Evolutionary conservation across 2,329 filamentous ascomycete species (phyloP), one percentile per base, ranked within the genome.

Genomic region (Aureobasidium musti): DNA sequence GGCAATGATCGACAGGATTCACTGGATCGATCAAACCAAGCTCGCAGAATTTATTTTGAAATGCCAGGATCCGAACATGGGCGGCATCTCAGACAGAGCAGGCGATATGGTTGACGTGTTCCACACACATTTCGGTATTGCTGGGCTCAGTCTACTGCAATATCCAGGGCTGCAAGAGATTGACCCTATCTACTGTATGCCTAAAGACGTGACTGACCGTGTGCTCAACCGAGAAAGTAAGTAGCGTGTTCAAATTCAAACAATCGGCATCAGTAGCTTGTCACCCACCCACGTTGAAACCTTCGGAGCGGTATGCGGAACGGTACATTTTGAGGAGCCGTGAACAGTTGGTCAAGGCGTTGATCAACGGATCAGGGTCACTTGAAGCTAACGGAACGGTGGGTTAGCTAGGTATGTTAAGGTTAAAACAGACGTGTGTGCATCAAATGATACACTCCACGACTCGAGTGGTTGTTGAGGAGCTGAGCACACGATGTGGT

Each of bases 51-150:
- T 97, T 78, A 97, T 99, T 65, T 79, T 99, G 67, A 84, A 84
- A 69, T 97, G 91, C 74, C 95, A 99, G 82, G 95, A 99, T 76
- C 82, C 86, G 1, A 89, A 96, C 67, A 79, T 84, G 35, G 95
- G 95, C 30, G 95, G 95, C 13, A 86, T 99, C 71, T 89, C 94
- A 5, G 95, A 99, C 79, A 83, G 93, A 68, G 94, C 95, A 11
- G 93, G 91, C 30, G 89, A 99, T 74, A 92, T 94, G 89, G 94
- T 97, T 26, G 95, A 99, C 81, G 93, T 99, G 39, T 99, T 96
- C 82, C 95, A 99, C 75, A 98, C 95, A 0, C 82, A 88, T 63
- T 99, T 99, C 77, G 92, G 91, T 28, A 80, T 97, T 70, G 91
- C 93, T 23, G 95, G 95, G 2, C 80, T 99, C 71, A 96, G 92